These are phyloP conservation scores for Aureobasidium sp. DNA, from an alignment of 2,329 filamentous ascomycete species.

Conservation along the genomic window DNA sequence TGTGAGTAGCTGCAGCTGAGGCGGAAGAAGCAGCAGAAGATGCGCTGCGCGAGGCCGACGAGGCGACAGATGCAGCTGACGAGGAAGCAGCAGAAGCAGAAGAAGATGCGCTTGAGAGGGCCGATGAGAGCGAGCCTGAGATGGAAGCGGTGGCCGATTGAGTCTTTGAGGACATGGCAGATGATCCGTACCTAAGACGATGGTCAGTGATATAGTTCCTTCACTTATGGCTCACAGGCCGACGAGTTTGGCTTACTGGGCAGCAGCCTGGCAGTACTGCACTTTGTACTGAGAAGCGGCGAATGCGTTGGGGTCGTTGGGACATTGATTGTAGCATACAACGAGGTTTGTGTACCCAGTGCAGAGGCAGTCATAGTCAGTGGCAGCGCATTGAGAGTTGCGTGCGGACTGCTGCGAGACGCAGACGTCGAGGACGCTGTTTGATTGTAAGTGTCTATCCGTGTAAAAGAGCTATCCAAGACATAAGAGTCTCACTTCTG, in stretches of 20 bases:
- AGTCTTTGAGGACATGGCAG: not conserved
- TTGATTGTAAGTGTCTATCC: not conserved
- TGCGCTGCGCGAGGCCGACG: not conserved
- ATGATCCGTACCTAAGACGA: constrained; percentile 3
- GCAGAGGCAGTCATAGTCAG: constrained; percentile 54
- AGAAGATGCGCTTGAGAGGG: not conserved
- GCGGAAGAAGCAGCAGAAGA: not conserved
- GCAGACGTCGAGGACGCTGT: constrained; percentile 47
- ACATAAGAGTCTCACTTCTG: constrained; percentile 30
- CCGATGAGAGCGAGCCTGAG: constrained; percentile 2
- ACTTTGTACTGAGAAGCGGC: constrained; percentile 12
- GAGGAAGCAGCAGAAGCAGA: not conserved
- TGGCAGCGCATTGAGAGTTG: constrained; percentile 37
- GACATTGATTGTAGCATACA: constrained; percentile 58
- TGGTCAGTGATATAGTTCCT: not conserved
- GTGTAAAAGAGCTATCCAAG: not conserved
- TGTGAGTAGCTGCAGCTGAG: not conserved
- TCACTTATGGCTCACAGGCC: not conserved
- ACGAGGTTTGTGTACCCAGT: constrained; percentile 39
- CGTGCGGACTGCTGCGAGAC: constrained; percentile 34
- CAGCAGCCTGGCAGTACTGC: constrained; percentile 16
- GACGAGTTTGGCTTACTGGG: not conserved
- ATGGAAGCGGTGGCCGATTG: not conserved
- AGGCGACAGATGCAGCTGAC: not conserved
- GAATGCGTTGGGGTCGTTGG: constrained; percentile 26